Evolutionary conservation across 768 basidiomycete species (phyloP), one percentile per base, ranked within the genome.

Genomic region (Amanita pseudoporphyria): DNA sequence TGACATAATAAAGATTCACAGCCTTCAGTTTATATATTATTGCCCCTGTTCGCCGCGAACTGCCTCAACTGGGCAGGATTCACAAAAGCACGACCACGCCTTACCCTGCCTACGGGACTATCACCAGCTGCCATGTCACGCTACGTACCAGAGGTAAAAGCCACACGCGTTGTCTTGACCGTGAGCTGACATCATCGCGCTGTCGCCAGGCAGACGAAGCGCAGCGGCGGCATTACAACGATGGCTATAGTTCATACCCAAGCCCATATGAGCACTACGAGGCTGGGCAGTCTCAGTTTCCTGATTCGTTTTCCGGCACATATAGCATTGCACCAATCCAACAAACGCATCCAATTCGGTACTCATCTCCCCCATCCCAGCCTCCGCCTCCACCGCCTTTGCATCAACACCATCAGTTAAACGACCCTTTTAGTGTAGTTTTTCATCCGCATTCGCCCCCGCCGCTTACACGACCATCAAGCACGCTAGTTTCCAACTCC

Each of bases 181-280:
- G 16, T 6, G 16, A 16, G 18, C 13, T 31, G 16, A 37, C n/a
- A 30, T 48, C 21, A 24, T 31, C 13, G 4, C 14, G n/a, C 19
- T 9, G 4, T 36, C 26, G 32, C 33, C 44, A 84, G 79, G 73
- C 78, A 3, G 81, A 86, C 62, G 81, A 85, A 62, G 77, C 71
- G 12, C 82, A 82, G 54, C 72, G 67, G 14, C 64, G 76, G 24
- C 75, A 74, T 49, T 83, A 85, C 63, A 82, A 84, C 58, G 83
- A 87, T 52, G 81, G 82, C 0, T 81, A 81, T 62, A 69, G 67
- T 53, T 72, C 76, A 6, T 78, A 82, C 54, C 60, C 66, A 40
- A 66, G 64, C 41, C 71, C 71, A 5, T 72, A 71, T 52, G 73
- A 74, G 52, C 71, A 67, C 36, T 67, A 68, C 53, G 63, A 69